These are phyloP conservation scores for Dioscorea cayenensis DNA, from an alignment of 116 monocot genomes.

Conservation along the genomic window DNA sequence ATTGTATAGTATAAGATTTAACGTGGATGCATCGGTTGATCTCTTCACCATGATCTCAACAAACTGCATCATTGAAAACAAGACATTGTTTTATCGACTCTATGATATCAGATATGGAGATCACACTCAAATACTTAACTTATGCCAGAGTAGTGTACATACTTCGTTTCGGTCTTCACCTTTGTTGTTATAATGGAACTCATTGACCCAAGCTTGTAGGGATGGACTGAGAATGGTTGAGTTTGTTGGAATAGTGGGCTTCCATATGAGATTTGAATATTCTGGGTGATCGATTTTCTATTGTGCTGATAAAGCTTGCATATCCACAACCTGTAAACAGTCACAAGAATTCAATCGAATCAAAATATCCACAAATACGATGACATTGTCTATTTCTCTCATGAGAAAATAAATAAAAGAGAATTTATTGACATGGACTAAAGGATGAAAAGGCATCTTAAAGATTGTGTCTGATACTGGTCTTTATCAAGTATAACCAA, in stretches of 20 bases:
- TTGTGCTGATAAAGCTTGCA: constrained; percentile 75
- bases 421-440: no score
- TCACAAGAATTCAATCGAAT: not conserved
- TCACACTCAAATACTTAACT: not conserved
- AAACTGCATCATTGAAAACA: constrained; percentile 24
- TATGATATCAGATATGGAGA: not conserved
- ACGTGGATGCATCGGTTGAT: constrained; percentile 7
- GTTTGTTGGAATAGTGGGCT: constrained; percentile 4
- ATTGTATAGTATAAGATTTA: constrained; percentile 34
- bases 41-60: constrained; percentile 21
- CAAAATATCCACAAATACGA: not conserved
- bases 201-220: constrained; percentile 25
- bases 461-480: no score
- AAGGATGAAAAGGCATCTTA: no score
- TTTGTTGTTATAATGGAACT: constrained; percentile 43
- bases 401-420: no score
- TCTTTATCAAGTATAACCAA: no score
- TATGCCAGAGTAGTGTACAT: not conserved
- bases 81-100: not conserved
- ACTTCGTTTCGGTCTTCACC: constrained; percentile 53
- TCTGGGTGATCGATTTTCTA: constrained; percentile 88
- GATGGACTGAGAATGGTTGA: not conserved
- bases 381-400: no score
- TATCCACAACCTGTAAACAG: constrained; percentile 51
- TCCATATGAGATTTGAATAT: constrained; percentile 76